A percentile compares a stretch with the other conserved stretches of the same genome.
phyloP scores from a whole-genome alignment of 169 alveolate species.

The Perkinsus olseni region DNA sequence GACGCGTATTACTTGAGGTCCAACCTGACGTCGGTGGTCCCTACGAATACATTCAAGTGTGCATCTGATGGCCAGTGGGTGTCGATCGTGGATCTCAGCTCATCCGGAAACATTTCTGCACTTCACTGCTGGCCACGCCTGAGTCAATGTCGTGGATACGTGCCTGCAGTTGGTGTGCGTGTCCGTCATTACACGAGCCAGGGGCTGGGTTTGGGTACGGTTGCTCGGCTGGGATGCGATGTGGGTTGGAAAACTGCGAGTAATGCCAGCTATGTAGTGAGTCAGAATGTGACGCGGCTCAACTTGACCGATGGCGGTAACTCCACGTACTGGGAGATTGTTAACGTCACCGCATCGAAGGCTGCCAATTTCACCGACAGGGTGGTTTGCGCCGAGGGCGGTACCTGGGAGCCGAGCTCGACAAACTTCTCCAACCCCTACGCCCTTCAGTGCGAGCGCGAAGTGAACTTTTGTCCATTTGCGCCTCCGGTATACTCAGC shows the following conservation, averaged over 20 bases:
- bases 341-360: not conserved
- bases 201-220: not conserved
- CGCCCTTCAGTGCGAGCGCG: not conserved
- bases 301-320: not conserved
- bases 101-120: not conserved
- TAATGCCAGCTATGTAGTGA: not conserved
- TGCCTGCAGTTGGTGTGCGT: not conserved
- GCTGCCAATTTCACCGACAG: not conserved
- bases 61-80: not conserved
- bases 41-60: not conserved
- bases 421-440: not conserved
- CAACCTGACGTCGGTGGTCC: not conserved
- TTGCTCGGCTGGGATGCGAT: not conserved
- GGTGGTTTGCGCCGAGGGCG: not conserved
- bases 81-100: not conserved
- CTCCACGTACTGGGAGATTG: not conserved
- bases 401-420: not conserved
- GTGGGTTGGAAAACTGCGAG: not conserved
- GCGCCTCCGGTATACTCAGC: not conserved
- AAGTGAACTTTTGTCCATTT: not conserved
- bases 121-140: not conserved
- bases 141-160: not conserved
- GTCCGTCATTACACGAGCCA: not conserved
- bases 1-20: not conserved
- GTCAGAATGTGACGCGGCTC: not conserved